These are phyloP conservation scores for Coprinellus micaceus DNA, from an alignment of 768 basidiomycete species.

Conservation along the genomic window DNA sequence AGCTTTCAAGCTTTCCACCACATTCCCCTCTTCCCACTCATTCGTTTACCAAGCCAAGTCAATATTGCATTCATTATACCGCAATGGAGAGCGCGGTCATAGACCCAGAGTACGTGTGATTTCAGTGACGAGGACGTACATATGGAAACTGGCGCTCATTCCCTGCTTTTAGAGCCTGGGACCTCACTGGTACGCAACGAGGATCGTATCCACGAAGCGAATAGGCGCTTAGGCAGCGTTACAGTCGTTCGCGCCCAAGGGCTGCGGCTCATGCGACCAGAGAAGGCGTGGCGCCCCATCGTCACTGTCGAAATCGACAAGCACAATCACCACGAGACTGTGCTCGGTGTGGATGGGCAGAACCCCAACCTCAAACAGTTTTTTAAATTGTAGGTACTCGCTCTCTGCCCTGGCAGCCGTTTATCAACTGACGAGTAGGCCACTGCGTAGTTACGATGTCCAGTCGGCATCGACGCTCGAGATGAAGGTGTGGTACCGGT, in stretches of 20 bases:
- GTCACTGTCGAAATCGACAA: conserved; percentile 54
- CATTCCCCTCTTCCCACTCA: too few species aligned
- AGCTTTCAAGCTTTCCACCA: too few species aligned
- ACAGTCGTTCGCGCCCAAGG: conserved; percentile 42
- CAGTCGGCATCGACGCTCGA: conserved; percentile 40
- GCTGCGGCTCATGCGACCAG: conserved; percentile 48
- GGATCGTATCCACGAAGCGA: not conserved
- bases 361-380: conserved; percentile 59
- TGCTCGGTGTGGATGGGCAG: conserved; percentile 66
- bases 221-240: not conserved
- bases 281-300: conserved; percentile 67
- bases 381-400: conserved; percentile 47
- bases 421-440: not conserved
- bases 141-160: not conserved
- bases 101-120: not conserved
- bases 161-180: not conserved
- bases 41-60: too few species aligned
- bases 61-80: too few species aligned
- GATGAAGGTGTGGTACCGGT: conserved; percentile 54
- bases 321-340: conserved; percentile 49
- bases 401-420: conserved; percentile 5
- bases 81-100: not conserved
- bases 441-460: conserved; percentile 35
- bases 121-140: not conserved
- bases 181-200: not conserved